Evolutionary conservation across 192 early-diverging fungal species (phyloP), one percentile per base, ranked within the genome.

Genomic region (Coemansia sp.): DNA sequence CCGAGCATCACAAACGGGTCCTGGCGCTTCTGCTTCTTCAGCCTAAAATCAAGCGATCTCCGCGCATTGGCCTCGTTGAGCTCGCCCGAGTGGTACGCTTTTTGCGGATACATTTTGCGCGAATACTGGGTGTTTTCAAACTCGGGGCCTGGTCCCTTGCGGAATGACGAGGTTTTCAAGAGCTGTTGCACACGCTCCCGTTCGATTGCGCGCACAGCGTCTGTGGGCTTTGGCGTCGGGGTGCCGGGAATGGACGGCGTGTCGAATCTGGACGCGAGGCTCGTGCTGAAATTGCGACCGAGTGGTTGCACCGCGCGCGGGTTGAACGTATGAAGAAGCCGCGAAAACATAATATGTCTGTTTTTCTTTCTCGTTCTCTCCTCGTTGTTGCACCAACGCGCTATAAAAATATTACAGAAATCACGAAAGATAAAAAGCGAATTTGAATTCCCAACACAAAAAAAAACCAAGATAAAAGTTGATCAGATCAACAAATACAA

Each of bases 1-100:
- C 57, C 69, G 19, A 77, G 57, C 27, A 62, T 29, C 24, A 69
- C 51, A 56, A 81, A 84, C 12, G 73, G 73, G 24, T 83, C 82
- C 6, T 26, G 52, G 1, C 53, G n/a, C 26, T 45, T 61, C 38
- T 16, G 43, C 3, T 51, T 24, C 14, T 41, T 38, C 5, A 11
- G 13, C 10, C 22, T n/a, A 14, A 27, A 7, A 2, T 19, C 37
- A 20, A 37, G 47, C 3, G 16, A 8, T 23, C 45, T 57, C 10
- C 61, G 22, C 0, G 48, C 23, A 2, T 51, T 61, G 7, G 41
- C 65, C 22, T 74, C 77, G 61, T 61, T 57, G 1, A 80, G 61
- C 20, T 80, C 69, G n/a, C 57, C 45, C 8, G 74, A 69, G 26
- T 68, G 63, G 38, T 82, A 82, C 13, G 68, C 58, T 2, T 24